A percentile compares a stretch with the other conserved stretches of the same genome.
Conservation (phyloP, 306 rosid species). For the Heteromeles arbutifolia region DNA sequence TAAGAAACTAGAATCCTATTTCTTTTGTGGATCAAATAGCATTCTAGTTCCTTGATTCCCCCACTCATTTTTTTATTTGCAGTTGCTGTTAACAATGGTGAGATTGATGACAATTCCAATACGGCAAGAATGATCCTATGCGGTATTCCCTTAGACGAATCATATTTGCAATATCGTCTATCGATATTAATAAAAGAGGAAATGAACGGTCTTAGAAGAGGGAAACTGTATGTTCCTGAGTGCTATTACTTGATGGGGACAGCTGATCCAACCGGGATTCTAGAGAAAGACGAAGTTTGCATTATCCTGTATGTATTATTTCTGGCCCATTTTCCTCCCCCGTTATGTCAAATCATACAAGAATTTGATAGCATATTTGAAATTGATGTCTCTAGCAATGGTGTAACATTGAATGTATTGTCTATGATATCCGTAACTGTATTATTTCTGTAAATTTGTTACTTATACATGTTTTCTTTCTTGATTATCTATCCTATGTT, state of each 20-base stretch:
- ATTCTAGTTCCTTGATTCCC: neutral
- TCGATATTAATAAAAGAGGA: conserved; percentile 39
- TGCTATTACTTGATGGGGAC: conserved; percentile 75
- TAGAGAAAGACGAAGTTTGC: conserved; percentile 55
- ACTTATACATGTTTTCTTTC: neutral
- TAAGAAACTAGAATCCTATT: neutral
- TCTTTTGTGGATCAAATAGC: neutral
- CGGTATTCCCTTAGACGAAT: conserved; percentile 76
- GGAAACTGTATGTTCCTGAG: conserved; percentile 38
- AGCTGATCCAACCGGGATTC: conserved; percentile 56
- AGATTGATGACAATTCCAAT: conserved; percentile 40
- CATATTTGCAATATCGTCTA: conserved; percentile 43
- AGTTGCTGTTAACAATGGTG: conserved; percentile 48
- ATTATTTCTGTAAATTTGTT: neutral
- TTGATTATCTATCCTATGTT: neutral
- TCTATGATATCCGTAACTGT: neutral
- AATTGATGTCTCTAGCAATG: neutral
- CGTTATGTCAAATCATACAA: no score
- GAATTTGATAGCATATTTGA: no score
- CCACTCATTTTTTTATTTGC: conserved; percentile 5
- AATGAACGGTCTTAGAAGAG: conserved; percentile 37
- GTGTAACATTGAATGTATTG: neutral
- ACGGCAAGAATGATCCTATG: conserved; percentile 48
- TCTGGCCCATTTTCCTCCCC: neutral
- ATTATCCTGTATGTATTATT: conserved; percentile 30